Conservation (phyloP, 805 yeast genomes). For the Ogataea populi-albae region DNA sequence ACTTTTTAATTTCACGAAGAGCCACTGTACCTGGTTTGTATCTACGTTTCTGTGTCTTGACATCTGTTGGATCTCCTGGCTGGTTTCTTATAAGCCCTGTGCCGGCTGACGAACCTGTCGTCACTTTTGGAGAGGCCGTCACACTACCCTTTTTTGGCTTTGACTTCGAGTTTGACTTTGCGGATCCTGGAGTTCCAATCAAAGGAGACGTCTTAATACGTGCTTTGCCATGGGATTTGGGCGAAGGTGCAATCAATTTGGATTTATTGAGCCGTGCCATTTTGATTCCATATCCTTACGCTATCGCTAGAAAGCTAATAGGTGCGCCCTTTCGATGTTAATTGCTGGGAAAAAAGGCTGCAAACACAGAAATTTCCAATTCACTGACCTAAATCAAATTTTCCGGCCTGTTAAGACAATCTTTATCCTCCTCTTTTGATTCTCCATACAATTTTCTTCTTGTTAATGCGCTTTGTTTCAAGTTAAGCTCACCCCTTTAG, state of each 20-base stretch:
- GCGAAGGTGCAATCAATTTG: constrained; percentile 18
- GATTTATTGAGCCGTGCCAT: constrained; percentile 27
- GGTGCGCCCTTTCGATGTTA: not conserved
- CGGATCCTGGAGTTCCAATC: constrained; percentile 7
- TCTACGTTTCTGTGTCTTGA: constrained; percentile 33
- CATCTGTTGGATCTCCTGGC: constrained; percentile 52
- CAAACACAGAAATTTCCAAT: too few relatives aligned
- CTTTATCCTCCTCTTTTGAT: not conserved
- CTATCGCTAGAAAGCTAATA: not conserved
- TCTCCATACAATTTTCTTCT: too few relatives aligned
- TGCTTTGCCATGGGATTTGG: constrained; percentile 10
- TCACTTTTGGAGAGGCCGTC: constrained; percentile 3
- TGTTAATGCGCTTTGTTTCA: too few relatives aligned
- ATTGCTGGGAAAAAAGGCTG: not conserved
- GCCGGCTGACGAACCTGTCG: constrained; percentile 1
- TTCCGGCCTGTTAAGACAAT: too few relatives aligned
- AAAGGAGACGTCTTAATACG: constrained; percentile 17
- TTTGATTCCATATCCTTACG: constrained; percentile 2
- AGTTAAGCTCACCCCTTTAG: constrained; percentile 11
- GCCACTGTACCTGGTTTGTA: constrained; percentile 67
- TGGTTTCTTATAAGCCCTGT: constrained; percentile 44
- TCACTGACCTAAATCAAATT: too few relatives aligned
- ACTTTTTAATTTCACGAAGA: constrained; percentile 62
- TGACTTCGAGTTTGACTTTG: constrained; percentile 6
- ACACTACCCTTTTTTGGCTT: constrained; percentile 2